Base-by-base conservation (phyloP, 495 filamentous ascomycete genomes). In the Trichoderma gamsii region DNA sequence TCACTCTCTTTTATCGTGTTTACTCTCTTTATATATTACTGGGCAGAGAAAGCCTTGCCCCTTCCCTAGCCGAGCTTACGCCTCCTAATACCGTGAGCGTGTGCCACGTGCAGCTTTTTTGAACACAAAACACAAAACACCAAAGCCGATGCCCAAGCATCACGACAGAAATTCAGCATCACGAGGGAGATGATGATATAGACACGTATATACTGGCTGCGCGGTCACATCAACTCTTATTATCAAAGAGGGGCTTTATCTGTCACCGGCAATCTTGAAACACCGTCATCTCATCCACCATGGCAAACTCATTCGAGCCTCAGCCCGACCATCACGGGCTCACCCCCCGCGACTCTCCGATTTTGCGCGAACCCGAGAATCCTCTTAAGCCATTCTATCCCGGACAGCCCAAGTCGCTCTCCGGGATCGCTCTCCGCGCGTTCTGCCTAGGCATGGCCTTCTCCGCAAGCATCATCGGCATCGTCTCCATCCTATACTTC, bases 351-450 rank as follows among this genome's bases (percentile, higher is more conserved):
- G 27, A 61, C 56, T 13, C 56, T 61, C 56, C 23, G 25, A 3
- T 21, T 3, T n/a, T 12, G 56, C 56, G 56, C 51, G 8, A 27
- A 4, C 12, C 27, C 56, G 23, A 27, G 12, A 18, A 52, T 67
- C 74, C 76, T 49, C 73, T 76, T 49, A 70, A 65, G 32, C 69
- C 71, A 18, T 82, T 80, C 75, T 82, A 81, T 68, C 88, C 88
- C 5, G 74, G 79, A 66, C 85, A 88, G 67, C 74, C 80, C 25
- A 90, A 89, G 71, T 90, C 92, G 16, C 88, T 95, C 52, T 80
- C 89, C 9, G 91, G 89, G 56, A 96, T 97, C 73, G 89, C 92
- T 21, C 73, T 89, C 16, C 92, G 92, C 23, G 74, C 87, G 29
- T 83, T 85, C 69, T 73, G 79, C 67, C 80, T 88, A 21, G 86